phyloP scores from a whole-genome alignment of 306 rosid species.

The Adenanthera pavonina region DNA sequence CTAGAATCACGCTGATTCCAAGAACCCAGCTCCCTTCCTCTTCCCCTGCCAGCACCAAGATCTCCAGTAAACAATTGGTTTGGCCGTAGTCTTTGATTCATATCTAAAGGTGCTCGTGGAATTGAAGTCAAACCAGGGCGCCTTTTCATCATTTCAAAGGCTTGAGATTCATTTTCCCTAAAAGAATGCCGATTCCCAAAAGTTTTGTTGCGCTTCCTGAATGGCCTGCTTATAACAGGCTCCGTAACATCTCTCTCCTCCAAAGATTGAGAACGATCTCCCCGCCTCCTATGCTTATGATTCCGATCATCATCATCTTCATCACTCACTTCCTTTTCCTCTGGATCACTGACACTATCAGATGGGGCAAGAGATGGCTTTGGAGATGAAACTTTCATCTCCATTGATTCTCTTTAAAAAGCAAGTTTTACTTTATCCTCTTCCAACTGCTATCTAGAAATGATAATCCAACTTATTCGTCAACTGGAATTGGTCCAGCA shows the following conservation, averaged over 20 bases:
- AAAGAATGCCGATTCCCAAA: slow-evolving; percentile 71
- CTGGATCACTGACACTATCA: slow-evolving; percentile 79
- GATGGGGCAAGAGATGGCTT: slow-evolving; percentile 70
- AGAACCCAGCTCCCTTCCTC: slow-evolving; percentile 86
- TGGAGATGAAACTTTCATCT: slow-evolving; percentile 78
- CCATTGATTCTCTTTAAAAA: slow-evolving; percentile 56
- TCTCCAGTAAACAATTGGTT: slow-evolving; percentile 72
- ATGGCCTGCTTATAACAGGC: slow-evolving; percentile 75
- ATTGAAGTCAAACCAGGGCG: slow-evolving; percentile 64
- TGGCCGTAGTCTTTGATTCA: slow-evolving; percentile 68
- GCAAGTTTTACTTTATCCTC: slow-evolving; percentile 44
- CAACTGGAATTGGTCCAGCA: slow-evolving; percentile 37
- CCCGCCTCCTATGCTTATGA: slow-evolving; percentile 91
- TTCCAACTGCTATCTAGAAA: slow-evolving; percentile 48
- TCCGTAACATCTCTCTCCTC: slow-evolving; percentile 86
- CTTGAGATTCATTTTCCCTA: slow-evolving; percentile 80
- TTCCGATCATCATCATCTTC: slow-evolving; percentile 97
- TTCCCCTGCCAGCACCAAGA: slow-evolving; percentile 76
- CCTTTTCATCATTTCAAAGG: slow-evolving; percentile 68
- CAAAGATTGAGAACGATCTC: slow-evolving; percentile 73
- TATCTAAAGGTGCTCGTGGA: slow-evolving; percentile 67
- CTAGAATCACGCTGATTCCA: slow-evolving; percentile 88
- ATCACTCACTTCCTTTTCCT: slow-evolving; percentile 94
- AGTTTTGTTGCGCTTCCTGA: slow-evolving; percentile 73
- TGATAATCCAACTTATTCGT: slow-evolving; percentile 43